Evolutionary conservation across 495 filamentous ascomycete species (phyloP).

Genomic region (Xylaria sp.): DNA sequence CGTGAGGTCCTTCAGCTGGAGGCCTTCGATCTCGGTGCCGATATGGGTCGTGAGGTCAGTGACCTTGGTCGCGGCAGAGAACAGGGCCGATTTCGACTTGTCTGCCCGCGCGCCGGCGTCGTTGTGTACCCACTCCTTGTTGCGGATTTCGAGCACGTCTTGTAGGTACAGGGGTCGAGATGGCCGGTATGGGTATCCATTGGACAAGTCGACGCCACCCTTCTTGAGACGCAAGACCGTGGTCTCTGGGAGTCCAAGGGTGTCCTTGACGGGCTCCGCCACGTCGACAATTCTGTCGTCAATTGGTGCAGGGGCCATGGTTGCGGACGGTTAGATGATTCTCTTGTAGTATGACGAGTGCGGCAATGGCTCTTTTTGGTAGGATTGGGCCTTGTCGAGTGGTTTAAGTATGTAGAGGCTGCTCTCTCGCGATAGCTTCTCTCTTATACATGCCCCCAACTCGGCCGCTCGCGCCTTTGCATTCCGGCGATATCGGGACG

Average conservation of each 20-base stretch:
- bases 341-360: background rate
- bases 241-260: slow-evolving; percentile 60
- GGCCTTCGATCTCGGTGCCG: slow-evolving; percentile 73
- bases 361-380: background rate
- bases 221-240: slow-evolving; percentile 65
- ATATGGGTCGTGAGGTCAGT: slow-evolving; percentile 71
- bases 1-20: slow-evolving; percentile 73
- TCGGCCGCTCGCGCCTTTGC: background rate
- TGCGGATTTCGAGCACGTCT: slow-evolving; percentile 68
- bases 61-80: slow-evolving; percentile 70
- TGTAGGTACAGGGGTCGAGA: slow-evolving; percentile 69
- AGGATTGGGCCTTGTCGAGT: background rate
- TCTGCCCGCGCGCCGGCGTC: slow-evolving; percentile 72
- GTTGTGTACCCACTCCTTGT: slow-evolving; percentile 61
- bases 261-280: slow-evolving; percentile 66
- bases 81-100: slow-evolving; percentile 67
- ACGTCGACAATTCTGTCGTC: slow-evolving; percentile 66
- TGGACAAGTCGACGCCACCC: slow-evolving; percentile 67
- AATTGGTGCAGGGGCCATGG: slow-evolving; percentile 59
- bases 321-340: background rate
- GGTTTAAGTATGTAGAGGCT: background rate
- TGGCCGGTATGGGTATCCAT: slow-evolving; percentile 72
- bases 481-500: slow-evolving; percentile 14
- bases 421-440: slow-evolving; percentile 2
- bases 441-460: slow-evolving; percentile 9